Evolutionary conservation across 345 rosid genomes (phyloP).

Genomic region (Hirschfeldia incana): DNA sequence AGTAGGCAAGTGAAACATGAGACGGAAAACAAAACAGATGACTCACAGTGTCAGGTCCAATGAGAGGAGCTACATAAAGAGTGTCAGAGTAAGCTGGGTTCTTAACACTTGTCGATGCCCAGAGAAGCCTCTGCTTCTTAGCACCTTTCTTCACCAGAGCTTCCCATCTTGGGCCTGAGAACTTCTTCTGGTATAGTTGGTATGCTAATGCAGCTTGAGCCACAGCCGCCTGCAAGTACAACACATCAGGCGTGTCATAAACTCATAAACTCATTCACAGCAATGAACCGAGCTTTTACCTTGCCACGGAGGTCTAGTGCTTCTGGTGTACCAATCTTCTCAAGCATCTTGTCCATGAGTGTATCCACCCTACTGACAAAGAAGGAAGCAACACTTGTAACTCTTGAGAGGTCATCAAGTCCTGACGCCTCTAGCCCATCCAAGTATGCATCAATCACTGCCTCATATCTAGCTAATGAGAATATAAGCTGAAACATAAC

Average conservation of each 20-base stretch:
- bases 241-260: conserved; percentile 5
- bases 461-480: conserved; percentile 89
- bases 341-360: conserved; percentile 92
- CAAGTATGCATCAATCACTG: conserved; percentile 93
- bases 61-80: conserved; percentile 81
- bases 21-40: not conserved
- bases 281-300: conserved; percentile 42
- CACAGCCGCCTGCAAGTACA: conserved; percentile 74
- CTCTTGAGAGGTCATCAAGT: conserved; percentile 83
- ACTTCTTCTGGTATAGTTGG: conserved; percentile 94
- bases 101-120: conserved; percentile 99
- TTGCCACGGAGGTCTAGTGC: conserved; percentile 97
- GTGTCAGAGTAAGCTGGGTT: conserved; percentile 95
- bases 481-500: conserved; percentile 74
- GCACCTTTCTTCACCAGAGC: conserved; percentile 94
- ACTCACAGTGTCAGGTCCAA: conserved; percentile 93
- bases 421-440: conserved; percentile 99
- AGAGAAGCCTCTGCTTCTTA: conserved; percentile 91
- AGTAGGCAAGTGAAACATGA: not conserved
- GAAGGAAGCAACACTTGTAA: conserved; percentile 99
- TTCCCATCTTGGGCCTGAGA: conserved; percentile 98
- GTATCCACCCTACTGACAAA: conserved; percentile 98
- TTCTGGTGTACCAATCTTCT: conserved; percentile 87
- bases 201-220: conserved; percentile 97
- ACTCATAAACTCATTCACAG: not conserved